These are phyloP conservation scores for Rhodocollybia butyracea DNA, from an alignment of 768 basidiomycete species.

Conservation along the genomic window DNA sequence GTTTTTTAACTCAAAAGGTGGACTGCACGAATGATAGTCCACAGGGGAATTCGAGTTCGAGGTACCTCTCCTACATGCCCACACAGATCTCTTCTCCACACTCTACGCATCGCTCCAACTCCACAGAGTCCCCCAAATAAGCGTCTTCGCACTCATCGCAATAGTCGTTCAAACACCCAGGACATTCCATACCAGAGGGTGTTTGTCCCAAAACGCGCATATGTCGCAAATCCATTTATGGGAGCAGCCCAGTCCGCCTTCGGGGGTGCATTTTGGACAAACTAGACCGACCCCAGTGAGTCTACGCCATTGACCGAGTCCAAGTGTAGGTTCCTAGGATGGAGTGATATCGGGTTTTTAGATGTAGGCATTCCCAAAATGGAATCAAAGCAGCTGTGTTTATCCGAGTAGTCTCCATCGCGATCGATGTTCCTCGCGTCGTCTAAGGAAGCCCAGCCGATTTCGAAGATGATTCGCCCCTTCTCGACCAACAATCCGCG, in stretches of 20 bases:
- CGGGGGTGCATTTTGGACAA: slow-evolving; percentile 7
- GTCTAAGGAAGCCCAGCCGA: background rate
- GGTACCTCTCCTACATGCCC: background rate
- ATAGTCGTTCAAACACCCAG: slow-evolving; percentile 6
- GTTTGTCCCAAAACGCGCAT: slow-evolving; percentile 6
- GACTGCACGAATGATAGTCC: background rate
- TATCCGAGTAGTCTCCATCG: too few species aligned
- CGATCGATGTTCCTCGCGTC: too few species aligned
- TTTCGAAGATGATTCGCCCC: background rate
- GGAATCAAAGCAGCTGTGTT: too few species aligned
- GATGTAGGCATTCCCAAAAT: background rate
- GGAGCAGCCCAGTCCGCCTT: slow-evolving; percentile 5
- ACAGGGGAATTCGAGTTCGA: background rate
- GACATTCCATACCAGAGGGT: slow-evolving; percentile 8
- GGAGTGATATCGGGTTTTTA: background rate
- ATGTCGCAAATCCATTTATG: slow-evolving; percentile 10
- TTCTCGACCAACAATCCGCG: slow-evolving; percentile 4
- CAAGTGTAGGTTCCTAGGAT: background rate
- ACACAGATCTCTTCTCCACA: slow-evolving; percentile 5
- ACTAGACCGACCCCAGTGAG: background rate
- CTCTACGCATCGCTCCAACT: slow-evolving; percentile 3
- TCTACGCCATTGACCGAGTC: background rate
- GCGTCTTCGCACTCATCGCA: slow-evolving; percentile 6
- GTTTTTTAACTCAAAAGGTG: background rate
- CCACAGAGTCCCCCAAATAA: background rate